phyloP scores from a whole-genome alignment of 2,329 filamentous ascomycete genomes.

The Pezicula carpinea region DNA sequence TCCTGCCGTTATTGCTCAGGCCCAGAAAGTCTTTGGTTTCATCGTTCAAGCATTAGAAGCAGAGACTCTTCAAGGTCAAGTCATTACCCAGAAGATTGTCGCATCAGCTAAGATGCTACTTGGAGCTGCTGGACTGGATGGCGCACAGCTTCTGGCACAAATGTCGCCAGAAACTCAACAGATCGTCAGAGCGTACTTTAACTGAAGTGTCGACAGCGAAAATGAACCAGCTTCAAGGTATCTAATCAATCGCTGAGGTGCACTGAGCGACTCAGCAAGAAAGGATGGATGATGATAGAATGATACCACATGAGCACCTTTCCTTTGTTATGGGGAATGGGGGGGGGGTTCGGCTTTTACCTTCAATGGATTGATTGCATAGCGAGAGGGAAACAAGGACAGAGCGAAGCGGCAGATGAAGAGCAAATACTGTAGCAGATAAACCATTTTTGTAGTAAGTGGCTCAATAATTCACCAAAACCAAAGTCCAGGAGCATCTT shows the following conservation, averaged over 20 bases:
- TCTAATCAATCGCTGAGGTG: background rate
- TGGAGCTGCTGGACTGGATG: conserved; percentile 67
- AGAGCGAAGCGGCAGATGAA: too few species aligned
- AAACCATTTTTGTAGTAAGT: too few species aligned
- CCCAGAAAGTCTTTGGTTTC: conserved; percentile 76
- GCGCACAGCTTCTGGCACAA: conserved; percentile 67
- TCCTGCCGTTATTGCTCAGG: conserved; percentile 71
- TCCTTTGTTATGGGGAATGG: conserved; percentile 10
- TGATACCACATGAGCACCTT: conserved; percentile 25
- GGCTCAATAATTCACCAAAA: too few species aligned
- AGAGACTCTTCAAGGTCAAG: conserved; percentile 82
- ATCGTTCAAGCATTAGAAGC: conserved; percentile 87
- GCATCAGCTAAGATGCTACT: conserved; percentile 74
- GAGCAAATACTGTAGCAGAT: too few species aligned
- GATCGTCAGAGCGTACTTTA: conserved; percentile 74
- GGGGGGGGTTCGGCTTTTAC: conserved; percentile 1
- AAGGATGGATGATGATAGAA: conserved; percentile 16
- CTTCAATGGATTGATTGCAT: too few species aligned
- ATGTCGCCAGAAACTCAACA: conserved; percentile 78
- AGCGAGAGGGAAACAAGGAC: too few species aligned
- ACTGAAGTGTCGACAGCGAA: conserved; percentile 36
- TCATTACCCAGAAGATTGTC: conserved; percentile 66
- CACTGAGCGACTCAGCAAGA: background rate
- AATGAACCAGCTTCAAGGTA: conserved; percentile 5
- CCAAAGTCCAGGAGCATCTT: too few species aligned